Evolutionary conservation across 2,329 filamentous ascomycete species (phyloP), one percentile per base, ranked within the genome.

Genomic region (Penicillium sp.): DNA sequence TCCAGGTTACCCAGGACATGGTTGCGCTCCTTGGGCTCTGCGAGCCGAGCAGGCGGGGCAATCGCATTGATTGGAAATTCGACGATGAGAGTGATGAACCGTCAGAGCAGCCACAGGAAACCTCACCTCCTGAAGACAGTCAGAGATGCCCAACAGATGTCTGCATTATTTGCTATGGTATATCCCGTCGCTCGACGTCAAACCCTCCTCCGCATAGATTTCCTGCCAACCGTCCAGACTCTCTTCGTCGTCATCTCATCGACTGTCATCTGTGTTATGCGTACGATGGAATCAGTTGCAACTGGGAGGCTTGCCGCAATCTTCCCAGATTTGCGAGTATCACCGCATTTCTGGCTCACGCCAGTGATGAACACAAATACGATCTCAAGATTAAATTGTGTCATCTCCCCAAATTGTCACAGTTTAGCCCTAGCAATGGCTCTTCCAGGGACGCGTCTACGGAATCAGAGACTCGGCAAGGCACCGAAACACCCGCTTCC

Each of bases 1-100:
- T 64, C 47, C 44, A 65, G 52, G 52, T 60, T 55, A 66, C 62
- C 10, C 60, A 64, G 49, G 58, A 64, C 31, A 64, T 65, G 42
- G 56, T 64, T 61, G 47, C 53, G 8, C 55, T 65, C 20, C 45
- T 49, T 32, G 27, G 31, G n/a, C 57, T 65, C 35, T 63, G 41
- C 52, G 53, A 66, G 24, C 58, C 53, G 31, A 66, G 40, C 24
- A 49, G 52, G 20, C 54, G 53, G 49, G 63, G 56, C 39, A 64
- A 65, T 24, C 47, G 50, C 41, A 38, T 60, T 28, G 51, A 64
- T 51, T 65, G 46, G 60, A 40, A 60, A 62, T 6, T 53, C 25
- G 46, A 42, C 18, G 24, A 41, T 4, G 25, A 27, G 25, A 27
- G 25, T 27, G 50, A 49, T 41, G 40, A 35, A 24, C 15, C 20